phyloP scores from a whole-genome alignment of 176 grass and related monocot genomes.

The Oryza meyeriana region DNA sequence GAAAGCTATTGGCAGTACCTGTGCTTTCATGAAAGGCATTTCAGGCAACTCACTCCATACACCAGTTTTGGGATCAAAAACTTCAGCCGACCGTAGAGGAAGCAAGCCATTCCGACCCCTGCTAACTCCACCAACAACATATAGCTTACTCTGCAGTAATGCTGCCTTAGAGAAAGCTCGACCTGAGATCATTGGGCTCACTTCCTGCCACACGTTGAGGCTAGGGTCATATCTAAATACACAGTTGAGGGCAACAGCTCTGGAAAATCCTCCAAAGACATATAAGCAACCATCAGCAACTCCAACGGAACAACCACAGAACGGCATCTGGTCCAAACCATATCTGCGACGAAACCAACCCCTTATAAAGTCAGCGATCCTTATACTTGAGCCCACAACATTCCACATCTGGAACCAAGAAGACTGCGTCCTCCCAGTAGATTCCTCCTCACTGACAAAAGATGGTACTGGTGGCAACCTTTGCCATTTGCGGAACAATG shows the following conservation, averaged over 20 bases:
- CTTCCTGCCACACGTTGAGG: conserved; percentile 74
- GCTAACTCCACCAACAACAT: conserved; percentile 82
- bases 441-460: conserved; percentile 54
- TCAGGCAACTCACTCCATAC: conserved; percentile 60
- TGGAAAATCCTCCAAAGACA: conserved; percentile 79
- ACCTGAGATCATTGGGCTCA: conserved; percentile 63
- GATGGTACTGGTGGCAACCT: conserved; percentile 70
- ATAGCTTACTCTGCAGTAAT: conserved; percentile 70
- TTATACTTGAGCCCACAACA: conserved; percentile 73
- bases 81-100: conserved; percentile 74
- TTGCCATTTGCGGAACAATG: conserved; percentile 56
- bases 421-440: conserved; percentile 27
- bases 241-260: conserved; percentile 55
- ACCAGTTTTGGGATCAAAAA: conserved; percentile 73
- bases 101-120: conserved; percentile 57
- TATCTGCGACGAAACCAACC: conserved; percentile 56
- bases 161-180: conserved; percentile 87
- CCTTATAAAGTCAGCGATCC: conserved; percentile 74
- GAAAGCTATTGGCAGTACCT: conserved; percentile 66
- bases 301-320: conserved; percentile 66
- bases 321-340: conserved; percentile 54
- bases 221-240: conserved; percentile 75
- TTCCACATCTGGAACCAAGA: conserved; percentile 56
- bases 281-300: conserved; percentile 66
- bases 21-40: conserved; percentile 82